These are phyloP conservation scores for Dendrocalamus latiflorus DNA, from an alignment of 202 grass and related monocot genomes.

Conservation along the genomic window DNA sequence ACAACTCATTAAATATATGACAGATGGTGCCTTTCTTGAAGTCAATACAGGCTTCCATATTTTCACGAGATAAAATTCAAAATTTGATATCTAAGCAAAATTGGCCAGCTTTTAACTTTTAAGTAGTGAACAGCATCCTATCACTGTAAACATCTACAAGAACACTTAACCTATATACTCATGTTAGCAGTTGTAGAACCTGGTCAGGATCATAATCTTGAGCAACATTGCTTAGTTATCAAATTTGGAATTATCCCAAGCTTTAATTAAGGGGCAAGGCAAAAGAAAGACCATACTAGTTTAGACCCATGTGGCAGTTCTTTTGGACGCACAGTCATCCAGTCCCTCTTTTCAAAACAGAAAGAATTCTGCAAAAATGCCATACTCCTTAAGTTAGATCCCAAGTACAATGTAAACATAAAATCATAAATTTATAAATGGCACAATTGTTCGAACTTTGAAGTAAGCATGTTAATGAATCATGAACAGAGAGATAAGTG, in stretches of 20 bases:
- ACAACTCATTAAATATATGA: neutral
- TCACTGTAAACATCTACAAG: no score
- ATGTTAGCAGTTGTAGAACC: no score
- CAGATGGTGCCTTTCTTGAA: conserved; percentile 3
- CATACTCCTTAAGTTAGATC: neutral
- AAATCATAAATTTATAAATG: neutral
- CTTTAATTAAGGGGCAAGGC: no score
- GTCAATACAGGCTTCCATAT: neutral
- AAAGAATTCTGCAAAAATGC: conserved; percentile 55
- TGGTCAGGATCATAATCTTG: no score
- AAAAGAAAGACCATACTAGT: no score
- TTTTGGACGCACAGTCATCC: conserved; percentile 56
- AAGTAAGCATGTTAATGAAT: neutral
- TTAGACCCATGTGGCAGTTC: conserved; percentile 65
- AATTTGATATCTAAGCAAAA: neutral
- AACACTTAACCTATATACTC: no score
- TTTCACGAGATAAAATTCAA: neutral
- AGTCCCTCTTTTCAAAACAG: conserved; percentile 73
- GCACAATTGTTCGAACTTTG: neutral
- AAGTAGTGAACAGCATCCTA: no score
- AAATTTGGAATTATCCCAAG: no score
- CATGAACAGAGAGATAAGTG: neutral
- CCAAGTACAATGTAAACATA: neutral
- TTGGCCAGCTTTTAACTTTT: no score
- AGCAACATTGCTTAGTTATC: no score